Base-by-base conservation (phyloP, 768 basidiomycete genomes). In the Hemileccinum rubropunctum region DNA sequence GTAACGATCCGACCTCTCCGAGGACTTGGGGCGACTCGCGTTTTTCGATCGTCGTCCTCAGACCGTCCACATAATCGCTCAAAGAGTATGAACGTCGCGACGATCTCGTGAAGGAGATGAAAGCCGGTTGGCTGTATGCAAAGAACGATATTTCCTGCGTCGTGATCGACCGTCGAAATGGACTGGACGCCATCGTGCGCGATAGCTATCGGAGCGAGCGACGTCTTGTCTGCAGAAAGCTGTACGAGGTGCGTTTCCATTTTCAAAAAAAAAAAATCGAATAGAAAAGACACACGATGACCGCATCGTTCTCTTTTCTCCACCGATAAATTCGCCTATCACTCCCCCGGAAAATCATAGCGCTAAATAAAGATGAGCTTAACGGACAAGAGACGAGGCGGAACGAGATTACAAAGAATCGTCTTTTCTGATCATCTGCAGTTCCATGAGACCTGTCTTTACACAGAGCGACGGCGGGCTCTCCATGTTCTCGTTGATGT, bases 71-170 rank as follows among this genome's bases (percentile, higher is more conserved):
- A 40, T 9, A 41, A 32, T 17, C 23, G 54, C 33, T 59, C 51
- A 26, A 51, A 56, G 27, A 58, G 28, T 15, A 52, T 30, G 42
- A 58, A 61, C 2, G 59, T 61, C 9, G 27, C 48, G 27, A 61
- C 33, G 18, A 60, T 37, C 30, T 61, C 56, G 14, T 27, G 46
- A 18, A 61, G 41, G 30, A 61, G 39, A 44, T 58, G 59, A 33
- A 61, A 61, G 10, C 59, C 59, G 10, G 48, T 47, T 10, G 53
- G 59, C 11, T 44, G 59, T 26, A 61, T 28, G 17, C 32, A 55
- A 5, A 61, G 38, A 34, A 48, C 17, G 9, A 45, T 6, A 17
- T 12, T 47, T n/a, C 27, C 18, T 17, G 9, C 42, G 9, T 17
- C 14, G 28, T 36, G n/a, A n/a, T n/a, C 18, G 13, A 34, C 21